A percentile compares a stretch with the other conserved stretches of the same genome.
These are phyloP conservation scores for Syzygium jambos DNA, from an alignment of 345 rosid species.

Conservation along the genomic window DNA sequence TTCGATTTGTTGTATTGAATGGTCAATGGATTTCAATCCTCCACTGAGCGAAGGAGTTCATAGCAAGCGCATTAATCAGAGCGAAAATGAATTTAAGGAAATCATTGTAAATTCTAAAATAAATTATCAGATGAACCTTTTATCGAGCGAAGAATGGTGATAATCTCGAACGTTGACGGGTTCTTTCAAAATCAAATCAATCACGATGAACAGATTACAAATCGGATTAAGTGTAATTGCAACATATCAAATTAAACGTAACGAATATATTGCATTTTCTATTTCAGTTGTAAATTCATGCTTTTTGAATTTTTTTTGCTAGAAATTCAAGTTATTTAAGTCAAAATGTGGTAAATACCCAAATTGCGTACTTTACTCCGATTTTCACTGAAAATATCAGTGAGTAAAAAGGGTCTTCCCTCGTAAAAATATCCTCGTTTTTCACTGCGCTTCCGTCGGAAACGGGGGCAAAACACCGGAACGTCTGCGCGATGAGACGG, in stretches of 20 bases:
- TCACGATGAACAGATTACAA: no score
- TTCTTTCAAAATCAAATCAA: no score
- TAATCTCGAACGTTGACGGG: neutral
- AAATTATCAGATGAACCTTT: neutral
- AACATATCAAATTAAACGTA: neutral
- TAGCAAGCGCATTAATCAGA: fast-evolving
- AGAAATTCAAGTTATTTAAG: neutral
- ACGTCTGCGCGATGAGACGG: neutral
- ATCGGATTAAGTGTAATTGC: neutral
- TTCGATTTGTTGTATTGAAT: neutral
- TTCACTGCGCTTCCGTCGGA: neutral
- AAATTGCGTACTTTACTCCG: neutral
- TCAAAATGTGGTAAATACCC: neutral
- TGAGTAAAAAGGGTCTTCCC: neutral
- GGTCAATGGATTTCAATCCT: neutral
- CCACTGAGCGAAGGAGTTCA: neutral
- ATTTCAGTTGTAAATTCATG: neutral
- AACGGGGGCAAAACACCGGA: neutral
- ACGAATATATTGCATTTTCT: fast-evolving
- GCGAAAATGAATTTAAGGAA: no score
- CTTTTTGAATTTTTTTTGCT: no score
- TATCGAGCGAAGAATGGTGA: neutral
- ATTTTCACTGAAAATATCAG: neutral
- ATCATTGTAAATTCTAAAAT: neutral
- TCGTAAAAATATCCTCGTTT: neutral